Percentiles rank a stretch among this genome's conserved stretches.
These are phyloP conservation scores for Suzukiozyma palmioleophila DNA, from an alignment of 1,139 yeast species.

Conservation along the genomic window DNA sequence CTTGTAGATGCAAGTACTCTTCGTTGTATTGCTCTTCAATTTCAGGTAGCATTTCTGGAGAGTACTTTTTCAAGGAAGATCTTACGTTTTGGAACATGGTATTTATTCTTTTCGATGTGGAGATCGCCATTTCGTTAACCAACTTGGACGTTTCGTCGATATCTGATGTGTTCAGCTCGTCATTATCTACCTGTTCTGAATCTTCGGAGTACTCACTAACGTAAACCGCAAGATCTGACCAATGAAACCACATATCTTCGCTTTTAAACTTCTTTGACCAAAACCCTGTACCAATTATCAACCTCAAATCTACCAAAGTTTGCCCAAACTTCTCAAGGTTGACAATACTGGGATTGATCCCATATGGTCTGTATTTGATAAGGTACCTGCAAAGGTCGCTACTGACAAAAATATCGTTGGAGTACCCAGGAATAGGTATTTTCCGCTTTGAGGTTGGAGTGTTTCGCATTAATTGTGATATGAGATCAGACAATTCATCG, in stretches of 20 bases:
- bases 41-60: conserved; percentile 25
- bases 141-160: conserved; percentile 18
- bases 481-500: conserved; percentile 19
- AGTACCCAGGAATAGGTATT: conserved; percentile 41
- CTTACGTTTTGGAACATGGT: conserved; percentile 27
- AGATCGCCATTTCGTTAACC: conserved; percentile 21
- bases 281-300: conserved; percentile 31
- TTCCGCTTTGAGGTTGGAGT: conserved; percentile 29
- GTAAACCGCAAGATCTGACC: conserved; percentile 34
- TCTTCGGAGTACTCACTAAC: conserved; percentile 14
- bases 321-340: conserved; percentile 44
- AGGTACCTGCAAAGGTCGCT: conserved; percentile 33
- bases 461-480: conserved; percentile 20
- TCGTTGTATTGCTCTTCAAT: conserved; percentile 31
- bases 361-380: conserved; percentile 25
- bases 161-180: conserved; percentile 7
- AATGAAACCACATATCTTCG: conserved; percentile 47
- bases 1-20: conserved; percentile 30
- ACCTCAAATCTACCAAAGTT: conserved; percentile 31
- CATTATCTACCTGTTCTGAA: background rate
- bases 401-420: conserved; percentile 37
- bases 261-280: conserved; percentile 36
- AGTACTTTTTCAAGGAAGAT: conserved; percentile 29
- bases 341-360: conserved; percentile 34
- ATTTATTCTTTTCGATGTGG: conserved; percentile 27